These are phyloP conservation scores for Phytopythium litorale DNA, from an alignment of 352 stramenopile genomes.

Conservation along the genomic window DNA sequence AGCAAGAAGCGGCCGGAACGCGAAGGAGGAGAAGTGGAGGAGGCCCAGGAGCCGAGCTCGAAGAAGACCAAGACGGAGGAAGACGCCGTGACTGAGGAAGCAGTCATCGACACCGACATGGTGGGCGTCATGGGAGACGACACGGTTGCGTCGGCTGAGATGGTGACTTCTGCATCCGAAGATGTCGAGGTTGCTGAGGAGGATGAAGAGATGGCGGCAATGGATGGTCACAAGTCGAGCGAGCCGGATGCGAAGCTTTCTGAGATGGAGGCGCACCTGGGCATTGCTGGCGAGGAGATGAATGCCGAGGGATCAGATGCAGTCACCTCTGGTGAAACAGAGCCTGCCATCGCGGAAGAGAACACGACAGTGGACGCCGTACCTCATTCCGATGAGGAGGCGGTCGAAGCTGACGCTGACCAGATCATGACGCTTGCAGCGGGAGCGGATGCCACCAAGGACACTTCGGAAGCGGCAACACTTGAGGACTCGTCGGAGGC, in stretches of 20 bases:
- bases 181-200: slow-evolving; percentile 2
- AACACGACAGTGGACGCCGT: background rate
- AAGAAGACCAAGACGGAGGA: slow-evolving; percentile 31
- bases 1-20: slow-evolving; percentile 32
- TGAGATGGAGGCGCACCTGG: background rate
- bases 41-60: slow-evolving; percentile 10
- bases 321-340: background rate
- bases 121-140: background rate
- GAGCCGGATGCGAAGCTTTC: background rate
- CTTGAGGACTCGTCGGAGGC: background rate
- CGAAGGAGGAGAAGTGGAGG: slow-evolving; percentile 19
- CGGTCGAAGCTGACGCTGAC: background rate
- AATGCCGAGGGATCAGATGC: background rate
- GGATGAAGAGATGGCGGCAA: background rate
- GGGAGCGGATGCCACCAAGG: background rate
- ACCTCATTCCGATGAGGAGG: background rate
- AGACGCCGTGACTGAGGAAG: background rate
- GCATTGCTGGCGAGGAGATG: background rate
- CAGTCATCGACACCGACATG: background rate
- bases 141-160: background rate
- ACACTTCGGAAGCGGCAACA: background rate
- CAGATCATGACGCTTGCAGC: background rate
- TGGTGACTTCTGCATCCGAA: background rate
- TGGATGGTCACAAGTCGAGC: background rate
- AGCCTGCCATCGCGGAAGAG: background rate